Conservation (phyloP, 2,329 filamentous ascomycete genomes). For the Clonostachys byssicola region DNA sequence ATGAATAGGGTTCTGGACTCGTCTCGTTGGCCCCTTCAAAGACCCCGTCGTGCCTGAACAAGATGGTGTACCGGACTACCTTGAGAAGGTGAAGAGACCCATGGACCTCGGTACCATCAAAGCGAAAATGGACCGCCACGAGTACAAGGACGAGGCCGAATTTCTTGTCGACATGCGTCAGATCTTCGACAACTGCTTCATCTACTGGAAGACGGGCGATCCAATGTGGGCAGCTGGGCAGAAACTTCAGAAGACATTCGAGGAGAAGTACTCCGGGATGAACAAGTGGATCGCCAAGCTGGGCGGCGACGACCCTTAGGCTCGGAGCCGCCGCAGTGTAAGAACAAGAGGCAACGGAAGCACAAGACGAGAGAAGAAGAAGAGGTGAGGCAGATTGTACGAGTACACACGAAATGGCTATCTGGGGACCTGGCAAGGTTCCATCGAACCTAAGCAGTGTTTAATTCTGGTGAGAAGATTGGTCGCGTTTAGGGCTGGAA, state of each 20-base stretch:
- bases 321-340: no score
- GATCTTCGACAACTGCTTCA: conserved; percentile 61
- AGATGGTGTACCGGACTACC: conserved; percentile 58
- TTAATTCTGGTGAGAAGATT: no score
- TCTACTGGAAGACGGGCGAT: conserved; percentile 55
- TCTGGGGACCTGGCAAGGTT: neutral
- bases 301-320: conserved; percentile 23
- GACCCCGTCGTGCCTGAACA: conserved; percentile 52
- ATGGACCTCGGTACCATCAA: conserved; percentile 62
- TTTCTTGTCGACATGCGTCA: conserved; percentile 55
- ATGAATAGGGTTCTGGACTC: conserved; percentile 56
- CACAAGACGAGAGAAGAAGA: conserved; percentile 7
- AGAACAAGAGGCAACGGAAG: no score
- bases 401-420: neutral
- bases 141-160: conserved; percentile 47
- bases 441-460: no score
- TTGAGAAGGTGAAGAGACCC: conserved; percentile 54
- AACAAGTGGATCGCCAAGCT: conserved; percentile 56
- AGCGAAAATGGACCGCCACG: conserved; percentile 49
- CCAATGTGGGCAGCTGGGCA: conserved; percentile 51
- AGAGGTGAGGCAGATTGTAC: conserved; percentile 3
- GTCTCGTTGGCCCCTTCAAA: conserved; percentile 58
- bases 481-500: no score
- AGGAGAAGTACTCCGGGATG: conserved; percentile 56
- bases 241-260: conserved; percentile 53